Evolutionary conservation across 495 filamentous ascomycete genomes (phyloP), one percentile per base, ranked within the genome.

Genomic region (Opeltia flavorubescens): DNA sequence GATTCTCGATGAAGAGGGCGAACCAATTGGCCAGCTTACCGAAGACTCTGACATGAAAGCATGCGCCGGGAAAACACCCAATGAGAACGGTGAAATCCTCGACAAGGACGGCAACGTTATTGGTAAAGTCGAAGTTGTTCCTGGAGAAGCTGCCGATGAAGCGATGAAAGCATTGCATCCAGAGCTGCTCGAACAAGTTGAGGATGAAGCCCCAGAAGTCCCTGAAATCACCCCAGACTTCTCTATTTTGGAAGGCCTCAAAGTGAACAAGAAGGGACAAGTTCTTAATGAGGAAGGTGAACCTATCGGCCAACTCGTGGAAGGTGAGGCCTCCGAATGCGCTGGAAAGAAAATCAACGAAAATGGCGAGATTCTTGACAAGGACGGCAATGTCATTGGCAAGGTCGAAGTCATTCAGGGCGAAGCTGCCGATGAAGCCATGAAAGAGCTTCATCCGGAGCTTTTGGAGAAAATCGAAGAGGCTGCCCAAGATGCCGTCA

Each of bases 241-340:
- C 11, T 46, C 50, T 0, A 60, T 72, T 35, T 62, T 86, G 17
- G 76, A 76, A 31, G 72, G 70, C 54, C 75, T 71, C 58, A 77
- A 71, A 44, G 75, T 87, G 58, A 86, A 84, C 67, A 86, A 87
- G 63, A 62, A 71, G 24, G 83, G 83, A 45, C 77, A 83, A 46
- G 75, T 86, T 41, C 50, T 75, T 8, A 62, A 75, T 42, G 71
- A 71, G 45, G 70, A 74, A 46, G 71, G 71, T 28, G 70, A 75
- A 41, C 55, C 58, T 0, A 67, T 75, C 51, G 71, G 63, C 18
- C 66, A 67, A 50, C 64, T 75, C 24, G 54, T 59, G 17, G 70
- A 74, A 39, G 70, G 68, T 26, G 68, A 72, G 18, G 40, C 67
- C n/a, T 50, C 50, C 15, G 60, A 70, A 5, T 66, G 66, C 46